Conservation (phyloP, 345 rosid genomes). For the Cardamine resedifolia region DNA sequence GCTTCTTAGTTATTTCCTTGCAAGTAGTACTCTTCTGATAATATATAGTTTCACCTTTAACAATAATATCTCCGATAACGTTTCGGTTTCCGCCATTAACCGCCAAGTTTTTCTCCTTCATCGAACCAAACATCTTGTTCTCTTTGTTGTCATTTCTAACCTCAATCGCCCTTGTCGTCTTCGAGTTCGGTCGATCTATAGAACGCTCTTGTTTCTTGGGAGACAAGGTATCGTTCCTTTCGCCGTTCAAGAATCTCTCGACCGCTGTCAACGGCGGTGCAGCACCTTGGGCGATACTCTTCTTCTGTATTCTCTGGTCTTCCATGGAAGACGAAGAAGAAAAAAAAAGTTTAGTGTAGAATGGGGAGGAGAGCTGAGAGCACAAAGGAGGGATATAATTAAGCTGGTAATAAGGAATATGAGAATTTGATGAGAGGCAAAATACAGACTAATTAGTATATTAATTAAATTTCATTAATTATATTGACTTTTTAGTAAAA, state of each 20-base stretch:
- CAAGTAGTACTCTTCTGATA: slow-evolving; percentile 28
- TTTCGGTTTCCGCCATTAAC: neutral
- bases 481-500: slow-evolving; percentile 13
- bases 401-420: slow-evolving; percentile 19
- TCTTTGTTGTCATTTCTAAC: slow-evolving; percentile 33
- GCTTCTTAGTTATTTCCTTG: slow-evolving; percentile 41
- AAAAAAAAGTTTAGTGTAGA: neutral
- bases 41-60: slow-evolving; percentile 26
- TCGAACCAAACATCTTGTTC: slow-evolving; percentile 35
- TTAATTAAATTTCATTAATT: no score
- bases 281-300: slow-evolving; percentile 26
- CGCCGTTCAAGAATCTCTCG: slow-evolving; percentile 68
- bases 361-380: slow-evolving; percentile 15
- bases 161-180: slow-evolving; percentile 4
- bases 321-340: slow-evolving; percentile 30
- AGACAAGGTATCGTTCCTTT: slow-evolving; percentile 27
- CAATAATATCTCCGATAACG: slow-evolving; percentile 2
- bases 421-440: slow-evolving; percentile 7
- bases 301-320: slow-evolving; percentile 16
- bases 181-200: neutral
- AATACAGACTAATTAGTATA: slow-evolving; percentile 27
- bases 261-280: slow-evolving; percentile 69
- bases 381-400: slow-evolving; percentile 24
- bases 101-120: neutral
- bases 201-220: slow-evolving; percentile 30